These are phyloP conservation scores for Miamiensis avidus DNA, from an alignment of 169 alveolate genomes.

Conservation along the genomic window DNA sequence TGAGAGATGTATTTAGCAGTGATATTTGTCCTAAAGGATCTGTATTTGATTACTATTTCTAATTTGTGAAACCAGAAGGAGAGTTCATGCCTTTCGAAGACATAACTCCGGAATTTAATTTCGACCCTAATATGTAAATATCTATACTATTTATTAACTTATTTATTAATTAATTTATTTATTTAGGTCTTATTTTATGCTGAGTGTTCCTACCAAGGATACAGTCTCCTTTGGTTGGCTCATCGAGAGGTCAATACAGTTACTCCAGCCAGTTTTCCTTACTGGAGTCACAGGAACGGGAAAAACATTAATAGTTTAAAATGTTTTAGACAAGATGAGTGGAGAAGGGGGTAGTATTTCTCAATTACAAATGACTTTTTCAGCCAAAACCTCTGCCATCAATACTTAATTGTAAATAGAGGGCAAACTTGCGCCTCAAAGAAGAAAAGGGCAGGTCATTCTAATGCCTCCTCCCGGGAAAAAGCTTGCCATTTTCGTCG, in stretches of 20 bases:
- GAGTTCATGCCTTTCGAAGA: conserved; percentile 33
- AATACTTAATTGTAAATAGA: conserved; percentile 82
- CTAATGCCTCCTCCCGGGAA: conserved; percentile 86
- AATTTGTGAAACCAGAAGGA: conserved; percentile 33
- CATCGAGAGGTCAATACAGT: conserved; percentile 72
- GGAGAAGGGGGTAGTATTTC: conserved; percentile 54
- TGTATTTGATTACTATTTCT: conserved; percentile 25
- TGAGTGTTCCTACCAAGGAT: conserved; percentile 90
- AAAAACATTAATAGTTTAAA: conserved; percentile 84
- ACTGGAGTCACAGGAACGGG: conserved; percentile 96
- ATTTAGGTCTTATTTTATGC: conserved; percentile 68
- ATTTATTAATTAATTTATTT: too few species aligned
- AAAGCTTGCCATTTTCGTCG: conserved; percentile 84
- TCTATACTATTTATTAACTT: too few species aligned
- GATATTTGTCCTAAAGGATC: conserved; percentile 48
- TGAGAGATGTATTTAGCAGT: conserved; percentile 28
- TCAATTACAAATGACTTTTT: conserved; percentile 82
- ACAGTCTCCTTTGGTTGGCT: conserved; percentile 83
- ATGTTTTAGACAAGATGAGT: conserved; percentile 71
- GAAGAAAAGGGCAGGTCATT: conserved; percentile 75
- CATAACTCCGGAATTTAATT: conserved; percentile 30
- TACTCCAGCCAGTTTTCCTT: conserved; percentile 80
- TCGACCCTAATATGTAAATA: conserved; percentile 6
- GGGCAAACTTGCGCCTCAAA: conserved; percentile 71
- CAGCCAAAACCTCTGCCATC: conserved; percentile 90